Percentiles rank a stretch among this genome's conserved stretches.
Evolutionary conservation across 805 yeast species (phyloP).

Genomic region (Candida nitratophila): DNA sequence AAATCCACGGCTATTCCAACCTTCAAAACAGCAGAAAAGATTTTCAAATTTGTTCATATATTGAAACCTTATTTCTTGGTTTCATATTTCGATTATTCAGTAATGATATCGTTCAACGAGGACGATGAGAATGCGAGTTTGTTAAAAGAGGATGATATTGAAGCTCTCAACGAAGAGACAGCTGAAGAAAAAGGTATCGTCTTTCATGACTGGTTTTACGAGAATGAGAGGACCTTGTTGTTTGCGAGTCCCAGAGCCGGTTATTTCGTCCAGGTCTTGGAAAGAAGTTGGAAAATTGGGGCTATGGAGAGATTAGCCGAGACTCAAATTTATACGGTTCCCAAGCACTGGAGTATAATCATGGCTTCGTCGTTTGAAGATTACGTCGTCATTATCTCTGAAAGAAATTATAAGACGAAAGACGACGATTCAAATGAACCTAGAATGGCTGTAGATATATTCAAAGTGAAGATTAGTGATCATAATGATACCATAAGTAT

Average conservation of each 20-base stretch:
- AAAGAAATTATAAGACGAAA: neutral
- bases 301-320: conserved; percentile 4
- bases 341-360: conserved; percentile 7
- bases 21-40: conserved; percentile 9
- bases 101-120: conserved; percentile 5
- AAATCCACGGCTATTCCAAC: conserved; percentile 9
- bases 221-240: conserved; percentile 9
- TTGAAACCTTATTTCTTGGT: conserved; percentile 9
- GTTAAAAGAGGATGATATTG: neutral
- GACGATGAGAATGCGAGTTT: too few relatives aligned
- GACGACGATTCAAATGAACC: neutral
- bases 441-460: neutral
- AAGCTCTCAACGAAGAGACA: neutral
- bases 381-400: conserved; percentile 12
- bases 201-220: conserved; percentile 5
- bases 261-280: conserved; percentile 14
- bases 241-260: conserved; percentile 5
- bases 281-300: conserved; percentile 18
- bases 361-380: conserved; percentile 8
- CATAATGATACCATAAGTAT: too few relatives aligned
- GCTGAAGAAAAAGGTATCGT: neutral
- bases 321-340: conserved; percentile 4
- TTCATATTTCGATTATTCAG: conserved; percentile 8
- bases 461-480: neutral
- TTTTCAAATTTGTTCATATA: conserved; percentile 8